phyloP scores from a whole-genome alignment of 2,329 filamentous ascomycete genomes.

The Zopfia rhizophila region DNA sequence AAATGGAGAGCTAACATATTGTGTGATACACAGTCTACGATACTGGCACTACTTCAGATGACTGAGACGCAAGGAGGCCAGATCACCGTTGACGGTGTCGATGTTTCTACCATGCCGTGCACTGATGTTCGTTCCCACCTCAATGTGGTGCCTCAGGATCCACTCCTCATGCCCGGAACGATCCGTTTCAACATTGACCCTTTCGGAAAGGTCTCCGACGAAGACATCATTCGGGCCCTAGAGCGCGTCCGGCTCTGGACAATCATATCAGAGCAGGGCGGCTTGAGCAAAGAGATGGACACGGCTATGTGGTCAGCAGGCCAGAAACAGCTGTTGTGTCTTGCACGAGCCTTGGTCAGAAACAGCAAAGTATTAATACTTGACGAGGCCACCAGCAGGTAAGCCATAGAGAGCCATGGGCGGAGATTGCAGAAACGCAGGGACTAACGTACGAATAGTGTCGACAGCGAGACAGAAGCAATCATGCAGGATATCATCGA shows the following conservation, averaged over 20 bases:
- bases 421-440: background rate
- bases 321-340: conserved; percentile 69
- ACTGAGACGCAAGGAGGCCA: conserved; percentile 41
- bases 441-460: conserved; percentile 48
- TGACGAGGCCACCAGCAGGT: conserved; percentile 30
- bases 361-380: conserved; percentile 21
- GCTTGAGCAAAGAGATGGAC: conserved; percentile 16
- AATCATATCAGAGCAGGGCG: conserved; percentile 34
- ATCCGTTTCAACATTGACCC: conserved; percentile 60
- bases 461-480: conserved; percentile 66
- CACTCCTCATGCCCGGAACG: conserved; percentile 56
- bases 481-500: conserved; percentile 65
- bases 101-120: conserved; percentile 53
- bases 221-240: conserved; percentile 50
- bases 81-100: conserved; percentile 56
- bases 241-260: conserved; percentile 54
- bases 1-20: conserved; percentile 58
- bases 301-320: conserved; percentile 46
- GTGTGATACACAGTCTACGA: too few relatives aligned
- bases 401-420: background rate
- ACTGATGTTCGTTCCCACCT: conserved; percentile 54
- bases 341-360: conserved; percentile 66
- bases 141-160: conserved; percentile 59
- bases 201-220: conserved; percentile 36
- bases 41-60: conserved; percentile 57